Percentiles rank a stretch among this genome's conserved stretches.
These are phyloP conservation scores for Parathielavia hyrcaniae DNA, from an alignment of 495 filamentous ascomycete genomes.

Conservation along the genomic window DNA sequence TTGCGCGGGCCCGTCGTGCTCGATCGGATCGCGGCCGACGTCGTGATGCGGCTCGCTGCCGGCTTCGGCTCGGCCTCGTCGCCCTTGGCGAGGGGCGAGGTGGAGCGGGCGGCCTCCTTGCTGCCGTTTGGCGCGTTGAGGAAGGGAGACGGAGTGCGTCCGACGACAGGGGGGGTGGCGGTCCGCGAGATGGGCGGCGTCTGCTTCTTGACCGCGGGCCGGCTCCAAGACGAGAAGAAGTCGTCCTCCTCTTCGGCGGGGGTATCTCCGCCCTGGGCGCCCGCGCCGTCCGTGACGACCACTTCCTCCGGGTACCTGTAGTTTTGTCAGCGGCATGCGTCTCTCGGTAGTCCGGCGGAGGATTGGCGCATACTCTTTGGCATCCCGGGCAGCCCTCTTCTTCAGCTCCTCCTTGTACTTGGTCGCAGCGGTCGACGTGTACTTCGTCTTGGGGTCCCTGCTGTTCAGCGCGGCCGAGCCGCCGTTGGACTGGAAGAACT, in stretches of 20 bases:
- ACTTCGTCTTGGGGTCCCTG: slow-evolving; percentile 95
- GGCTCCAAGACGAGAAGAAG: slow-evolving; percentile 99
- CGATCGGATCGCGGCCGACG: slow-evolving; percentile 69
- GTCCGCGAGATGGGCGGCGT: slow-evolving; percentile 91
- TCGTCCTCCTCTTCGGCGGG: slow-evolving; percentile 82
- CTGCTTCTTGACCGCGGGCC: slow-evolving; percentile 92
- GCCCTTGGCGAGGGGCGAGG: slow-evolving; percentile 69
- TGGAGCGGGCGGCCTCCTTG: slow-evolving; percentile 63
- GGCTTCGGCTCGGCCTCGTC: slow-evolving; percentile 41
- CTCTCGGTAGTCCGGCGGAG: slow-evolving; percentile 8
- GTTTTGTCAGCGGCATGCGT: slow-evolving; percentile 19
- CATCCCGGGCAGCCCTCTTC: slow-evolving; percentile 71
- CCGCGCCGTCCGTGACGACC: slow-evolving; percentile 67
- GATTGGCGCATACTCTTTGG: slow-evolving; percentile 59
- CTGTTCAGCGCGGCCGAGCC: slow-evolving; percentile 87
- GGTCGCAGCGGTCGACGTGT: slow-evolving; percentile 78
- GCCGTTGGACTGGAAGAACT: slow-evolving; percentile 94
- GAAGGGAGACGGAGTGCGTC: slow-evolving; percentile 82
- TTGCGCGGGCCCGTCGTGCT: slow-evolving; percentile 59
- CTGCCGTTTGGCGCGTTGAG: slow-evolving; percentile 67
- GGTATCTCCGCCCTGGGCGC: slow-evolving; percentile 56
- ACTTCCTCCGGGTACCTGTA: slow-evolving; percentile 79
- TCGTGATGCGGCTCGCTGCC: slow-evolving; percentile 61
- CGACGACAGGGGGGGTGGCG: slow-evolving; percentile 76
- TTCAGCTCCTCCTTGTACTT: slow-evolving; percentile 97